Evolutionary conservation across 176 grass and related monocot genomes (phyloP).

Genomic region (Carex scoparia): DNA sequence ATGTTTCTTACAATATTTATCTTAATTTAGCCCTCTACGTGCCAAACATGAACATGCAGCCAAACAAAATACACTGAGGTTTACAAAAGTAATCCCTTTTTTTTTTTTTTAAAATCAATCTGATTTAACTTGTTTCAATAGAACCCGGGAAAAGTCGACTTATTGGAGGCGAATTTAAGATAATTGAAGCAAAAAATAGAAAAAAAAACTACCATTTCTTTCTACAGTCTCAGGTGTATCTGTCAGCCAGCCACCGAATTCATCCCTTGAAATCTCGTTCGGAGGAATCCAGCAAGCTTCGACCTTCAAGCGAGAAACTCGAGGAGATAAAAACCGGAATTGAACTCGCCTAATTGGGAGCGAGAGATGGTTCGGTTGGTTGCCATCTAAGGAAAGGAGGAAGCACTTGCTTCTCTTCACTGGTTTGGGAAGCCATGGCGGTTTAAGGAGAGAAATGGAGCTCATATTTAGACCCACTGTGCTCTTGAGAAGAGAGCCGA

Average conservation of each 20-base stretch:
- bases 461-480: neutral
- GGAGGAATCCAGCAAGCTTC: constrained; percentile 29
- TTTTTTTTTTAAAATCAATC: neutral
- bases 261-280: constrained; percentile 15
- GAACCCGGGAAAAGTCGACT: neutral
- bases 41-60: neutral
- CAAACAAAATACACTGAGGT: neutral
- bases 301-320: constrained; percentile 7
- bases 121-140: neutral
- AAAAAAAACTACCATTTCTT: constrained; percentile 3
- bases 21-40: neutral
- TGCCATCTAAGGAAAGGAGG: neutral
- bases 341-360: constrained; percentile 14
- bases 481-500: neutral
- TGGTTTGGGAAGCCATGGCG: neutral
- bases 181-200: neutral
- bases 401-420: neutral
- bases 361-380: neutral
- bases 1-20: neutral
- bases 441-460: neutral
- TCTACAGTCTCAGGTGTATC: neutral
- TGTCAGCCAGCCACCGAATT: constrained; percentile 38
- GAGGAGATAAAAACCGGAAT: neutral
- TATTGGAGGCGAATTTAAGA: neutral
- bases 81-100: neutral